Conservation (phyloP, 306 rosid species). For the Hippophae gyantsensis region DNA sequence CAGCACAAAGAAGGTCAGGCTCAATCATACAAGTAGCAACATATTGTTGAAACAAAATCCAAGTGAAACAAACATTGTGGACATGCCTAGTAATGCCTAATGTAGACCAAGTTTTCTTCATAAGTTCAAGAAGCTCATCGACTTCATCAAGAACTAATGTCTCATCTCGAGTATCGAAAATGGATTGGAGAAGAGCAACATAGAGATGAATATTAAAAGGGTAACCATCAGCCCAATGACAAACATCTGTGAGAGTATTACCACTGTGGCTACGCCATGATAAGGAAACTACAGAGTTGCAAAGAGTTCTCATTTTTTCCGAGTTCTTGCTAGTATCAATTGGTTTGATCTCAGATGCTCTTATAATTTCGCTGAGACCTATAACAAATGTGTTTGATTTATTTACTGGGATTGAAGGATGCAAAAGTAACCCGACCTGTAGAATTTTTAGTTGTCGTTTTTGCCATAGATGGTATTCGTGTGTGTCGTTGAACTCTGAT, state of each 20-base stretch:
- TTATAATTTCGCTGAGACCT: constrained; percentile 61
- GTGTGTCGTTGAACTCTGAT: constrained; percentile 72
- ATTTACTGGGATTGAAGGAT: constrained; percentile 58
- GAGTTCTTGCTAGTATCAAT: constrained; percentile 73
- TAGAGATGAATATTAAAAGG: constrained; percentile 74
- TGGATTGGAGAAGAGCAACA: constrained; percentile 54
- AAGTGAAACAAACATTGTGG: constrained; percentile 74
- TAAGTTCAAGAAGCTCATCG: constrained; percentile 80
- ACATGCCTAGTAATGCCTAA: constrained; percentile 56
- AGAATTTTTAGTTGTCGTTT: constrained; percentile 71
- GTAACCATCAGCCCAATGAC: constrained; percentile 95
- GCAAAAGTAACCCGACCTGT: constrained; percentile 60
- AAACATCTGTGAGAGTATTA: constrained; percentile 52
- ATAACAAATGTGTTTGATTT: constrained; percentile 49
- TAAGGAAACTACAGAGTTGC: constrained; percentile 77
- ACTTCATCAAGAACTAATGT: constrained; percentile 85
- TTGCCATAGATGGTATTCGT: constrained; percentile 84
- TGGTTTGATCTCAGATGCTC: constrained; percentile 26
- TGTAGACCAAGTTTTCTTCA: constrained; percentile 82
- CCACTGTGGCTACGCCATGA: constrained; percentile 83
- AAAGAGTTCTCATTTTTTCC: constrained; percentile 76
- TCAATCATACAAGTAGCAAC: constrained; percentile 63
- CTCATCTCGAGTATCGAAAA: constrained; percentile 76
- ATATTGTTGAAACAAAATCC: constrained; percentile 80
- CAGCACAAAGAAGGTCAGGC: constrained; percentile 68